phyloP scores from a whole-genome alignment of 1,139 yeast genomes.

The Scheffersomyces segobiensis region DNA sequence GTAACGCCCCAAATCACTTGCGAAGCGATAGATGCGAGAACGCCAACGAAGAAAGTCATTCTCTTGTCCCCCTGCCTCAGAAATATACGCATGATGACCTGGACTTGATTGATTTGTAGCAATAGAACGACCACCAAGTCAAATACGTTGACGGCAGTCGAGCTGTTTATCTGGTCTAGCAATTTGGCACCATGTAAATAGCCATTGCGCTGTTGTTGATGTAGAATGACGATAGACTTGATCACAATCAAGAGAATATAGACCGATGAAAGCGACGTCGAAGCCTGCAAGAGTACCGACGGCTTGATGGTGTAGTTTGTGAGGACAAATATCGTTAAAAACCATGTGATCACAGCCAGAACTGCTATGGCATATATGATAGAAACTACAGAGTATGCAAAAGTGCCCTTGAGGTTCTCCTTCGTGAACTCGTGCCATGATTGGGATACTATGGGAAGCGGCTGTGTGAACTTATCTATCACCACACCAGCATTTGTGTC shows the following conservation, averaged over 20 bases:
- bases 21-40: conserved; percentile 54
- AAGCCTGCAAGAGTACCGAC: conserved; percentile 44
- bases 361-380: conserved; percentile 62
- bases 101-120: conserved; percentile 73
- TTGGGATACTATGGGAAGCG: conserved; percentile 38
- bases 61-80: conserved; percentile 72
- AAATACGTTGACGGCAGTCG: conserved; percentile 54
- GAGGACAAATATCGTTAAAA: conserved; percentile 61
- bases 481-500: conserved; percentile 40
- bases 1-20: conserved; percentile 74
- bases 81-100: conserved; percentile 70
- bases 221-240: conserved; percentile 43
- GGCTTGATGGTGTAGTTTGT: conserved; percentile 62
- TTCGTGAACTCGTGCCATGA: conserved; percentile 45
- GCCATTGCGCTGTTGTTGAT: conserved; percentile 56
- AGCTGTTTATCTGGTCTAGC: conserved; percentile 46
- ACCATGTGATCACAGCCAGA: conserved; percentile 65
- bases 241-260: conserved; percentile 55
- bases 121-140: conserved; percentile 63
- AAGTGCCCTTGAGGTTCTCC: conserved; percentile 39
- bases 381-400: conserved; percentile 59
- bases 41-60: conserved; percentile 63
- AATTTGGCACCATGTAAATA: conserved; percentile 55
- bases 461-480: conserved; percentile 23
- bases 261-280: conserved; percentile 50